phyloP scores from a whole-genome alignment of 2,329 filamentous ascomycete genomes.

The Cladosporium sp. region DNA sequence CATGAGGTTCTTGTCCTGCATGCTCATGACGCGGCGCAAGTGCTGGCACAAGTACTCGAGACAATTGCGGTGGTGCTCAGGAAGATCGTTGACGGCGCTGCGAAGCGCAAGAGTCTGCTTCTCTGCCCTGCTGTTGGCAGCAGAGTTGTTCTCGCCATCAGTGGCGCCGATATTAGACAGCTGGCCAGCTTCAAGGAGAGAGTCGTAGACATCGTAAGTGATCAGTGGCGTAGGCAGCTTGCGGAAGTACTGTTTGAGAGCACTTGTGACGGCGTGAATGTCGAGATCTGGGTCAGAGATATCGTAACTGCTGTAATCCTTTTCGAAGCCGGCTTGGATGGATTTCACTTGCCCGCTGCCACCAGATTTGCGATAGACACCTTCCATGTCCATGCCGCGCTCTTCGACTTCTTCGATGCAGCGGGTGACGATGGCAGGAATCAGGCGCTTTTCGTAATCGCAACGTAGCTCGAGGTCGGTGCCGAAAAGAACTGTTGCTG shows the following conservation, averaged over 20 bases:
- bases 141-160: slow-evolving; percentile 58
- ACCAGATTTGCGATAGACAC: slow-evolving; percentile 96
- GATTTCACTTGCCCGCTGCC: slow-evolving; percentile 86
- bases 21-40: slow-evolving; percentile 78
- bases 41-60: slow-evolving; percentile 95
- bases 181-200: slow-evolving; percentile 69
- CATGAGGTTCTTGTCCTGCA: slow-evolving; percentile 89
- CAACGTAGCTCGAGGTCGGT: slow-evolving; percentile 83
- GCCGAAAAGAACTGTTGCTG: slow-evolving; percentile 67
- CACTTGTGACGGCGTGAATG: slow-evolving; percentile 93
- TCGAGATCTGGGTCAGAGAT: slow-evolving; percentile 92
- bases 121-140: slow-evolving; percentile 65
- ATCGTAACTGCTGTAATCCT: slow-evolving; percentile 73
- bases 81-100: slow-evolving; percentile 74
- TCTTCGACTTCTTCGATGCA: slow-evolving; percentile 97
- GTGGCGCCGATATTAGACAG: slow-evolving; percentile 52
- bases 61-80: slow-evolving; percentile 80
- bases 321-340: slow-evolving; percentile 90
- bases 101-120: slow-evolving; percentile 58
- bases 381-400: slow-evolving; percentile 94
- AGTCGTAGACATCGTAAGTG: slow-evolving; percentile 90
- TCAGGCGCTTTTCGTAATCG: slow-evolving; percentile 83
- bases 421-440: slow-evolving; percentile 85
- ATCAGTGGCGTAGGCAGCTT: slow-evolving; percentile 86
- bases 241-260: slow-evolving; percentile 96